Conservation (phyloP, 2,329 filamentous ascomycete genomes). For the Talaromyces piceae region DNA sequence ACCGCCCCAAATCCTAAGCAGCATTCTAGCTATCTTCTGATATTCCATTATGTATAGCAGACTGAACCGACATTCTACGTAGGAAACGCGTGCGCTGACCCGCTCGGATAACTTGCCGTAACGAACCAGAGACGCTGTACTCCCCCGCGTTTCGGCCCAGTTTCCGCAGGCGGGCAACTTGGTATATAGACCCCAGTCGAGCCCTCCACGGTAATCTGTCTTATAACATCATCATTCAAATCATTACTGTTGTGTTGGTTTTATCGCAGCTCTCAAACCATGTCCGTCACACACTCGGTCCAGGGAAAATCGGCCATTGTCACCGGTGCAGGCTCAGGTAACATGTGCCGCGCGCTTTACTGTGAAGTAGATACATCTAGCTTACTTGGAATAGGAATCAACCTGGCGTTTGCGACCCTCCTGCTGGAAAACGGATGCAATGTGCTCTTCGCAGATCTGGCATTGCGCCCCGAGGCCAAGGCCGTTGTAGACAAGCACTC, state of each 20-base stretch:
- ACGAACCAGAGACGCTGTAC: no score
- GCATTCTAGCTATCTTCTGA: background rate
- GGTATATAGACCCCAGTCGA: background rate
- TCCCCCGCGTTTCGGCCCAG: background rate
- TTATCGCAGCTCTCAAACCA: background rate
- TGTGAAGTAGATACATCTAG: background rate
- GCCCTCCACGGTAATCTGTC: no score
- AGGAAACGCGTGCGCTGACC: no score
- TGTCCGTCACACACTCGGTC: slow-evolving; percentile 33
- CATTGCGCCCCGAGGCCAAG: slow-evolving; percentile 39
- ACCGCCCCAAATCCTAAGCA: no score
- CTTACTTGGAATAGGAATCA: slow-evolving; percentile 32
- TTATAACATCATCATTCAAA: no score
- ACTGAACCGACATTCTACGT: no score
- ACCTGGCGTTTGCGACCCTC: slow-evolving; percentile 37
- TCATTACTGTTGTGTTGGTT: background rate
- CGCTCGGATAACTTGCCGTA: slow-evolving; percentile 6
- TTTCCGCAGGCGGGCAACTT: background rate
- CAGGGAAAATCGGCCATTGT: slow-evolving; percentile 45
- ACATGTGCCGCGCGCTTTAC: slow-evolving; percentile 7
- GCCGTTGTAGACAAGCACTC: slow-evolving; percentile 33
- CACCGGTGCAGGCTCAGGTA: slow-evolving; percentile 49
- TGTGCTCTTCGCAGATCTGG: slow-evolving; percentile 40
- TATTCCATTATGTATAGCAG: background rate
- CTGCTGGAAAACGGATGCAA: slow-evolving; percentile 41